Evolutionary conservation across 2,329 filamentous ascomycete genomes (phyloP), one percentile per base, ranked within the genome.

Genomic region (Tolypocladium endophyticum): DNA sequence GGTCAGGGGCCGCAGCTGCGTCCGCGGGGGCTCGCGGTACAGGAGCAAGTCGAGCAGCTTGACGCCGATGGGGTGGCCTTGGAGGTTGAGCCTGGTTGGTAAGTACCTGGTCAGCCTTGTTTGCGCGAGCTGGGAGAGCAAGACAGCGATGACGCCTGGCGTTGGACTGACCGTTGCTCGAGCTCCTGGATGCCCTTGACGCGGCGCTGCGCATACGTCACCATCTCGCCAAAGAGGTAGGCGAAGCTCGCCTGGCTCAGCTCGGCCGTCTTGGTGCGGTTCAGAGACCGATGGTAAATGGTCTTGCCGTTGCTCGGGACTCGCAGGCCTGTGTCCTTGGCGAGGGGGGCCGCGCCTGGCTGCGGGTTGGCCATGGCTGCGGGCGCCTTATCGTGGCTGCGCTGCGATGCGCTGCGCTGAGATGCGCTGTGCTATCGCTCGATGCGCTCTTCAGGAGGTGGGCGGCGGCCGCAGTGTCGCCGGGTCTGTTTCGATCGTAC

Each of bases 211-310:
- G 94, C 93, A 74, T 97, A 97, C 69, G 86, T 87, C 56, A 99
- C 92, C 89, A 97, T 96, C 78, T 97, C 93, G 62, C 88, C 87
- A 72, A 99, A 97, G 61, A 99, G 81, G 74, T 96, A 97, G 50
- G 94, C 93, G 76, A 99, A 97, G 75, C 90, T 92, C 14, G 94
- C 86, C 71, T 95, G 89, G 73, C 92, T 96, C 65, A 95, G 85
- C 79, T 97, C 93, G 61, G 89, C 84, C 67, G 89, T 90, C 73
- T 91, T 90, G 68, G 87, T 88, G 64, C 94, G 89, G 76, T 97
- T 97, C 62, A 97, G 81, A 63, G 96, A 92, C 59, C 94, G 85
- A 79, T 97, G 92, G 79, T 97, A 99, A 78, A 99, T 97, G 64
- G 92, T 96, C 79, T 97, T 97, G 78, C 92, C 91, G 74, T 87